A percentile compares a stretch with the other conserved stretches of the same genome.
phyloP scores from a whole-genome alignment of 805 yeast genomes.

The Spathaspora sp. region DNA sequence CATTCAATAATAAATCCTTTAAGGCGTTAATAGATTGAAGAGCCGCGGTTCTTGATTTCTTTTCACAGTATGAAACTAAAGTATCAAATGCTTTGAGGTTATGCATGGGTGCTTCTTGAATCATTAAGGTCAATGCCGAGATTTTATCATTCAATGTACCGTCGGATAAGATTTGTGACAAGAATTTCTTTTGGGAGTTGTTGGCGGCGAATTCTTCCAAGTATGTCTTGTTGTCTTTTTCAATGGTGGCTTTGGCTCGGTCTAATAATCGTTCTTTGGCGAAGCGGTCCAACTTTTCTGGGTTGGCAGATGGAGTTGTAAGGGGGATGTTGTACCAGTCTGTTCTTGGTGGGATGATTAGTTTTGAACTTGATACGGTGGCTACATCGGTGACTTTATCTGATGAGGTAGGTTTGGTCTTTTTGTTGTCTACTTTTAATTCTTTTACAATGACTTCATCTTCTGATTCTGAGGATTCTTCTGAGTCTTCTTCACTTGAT shows the following conservation, averaged over 20 bases:
- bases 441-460: constrained; percentile 14
- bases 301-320: constrained; percentile 15
- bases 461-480: constrained; percentile 14
- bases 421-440: constrained; percentile 17
- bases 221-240: constrained; percentile 67
- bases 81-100: constrained; percentile 80
- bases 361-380: constrained; percentile 53
- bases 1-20: constrained; percentile 81
- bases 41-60: constrained; percentile 91
- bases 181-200: constrained; percentile 80
- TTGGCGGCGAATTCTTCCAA: constrained; percentile 70
- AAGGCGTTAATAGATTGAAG: constrained; percentile 85
- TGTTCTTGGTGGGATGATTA: constrained; percentile 56
- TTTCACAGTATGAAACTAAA: constrained; percentile 72
- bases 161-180: constrained; percentile 79
- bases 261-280: constrained; percentile 59
- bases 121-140: constrained; percentile 85
- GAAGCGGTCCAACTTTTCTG: constrained; percentile 43
- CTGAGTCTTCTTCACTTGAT: constrained; percentile 12
- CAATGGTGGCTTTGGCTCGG: constrained; percentile 63
- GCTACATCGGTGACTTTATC: constrained; percentile 36
- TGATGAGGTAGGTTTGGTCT: constrained; percentile 12
- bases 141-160: constrained; percentile 97
- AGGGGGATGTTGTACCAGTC: constrained; percentile 74
- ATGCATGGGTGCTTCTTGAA: constrained; percentile 94